Conservation (phyloP, 2,329 filamentous ascomycete species). For the Scolecobasidium constrictum region DNA sequence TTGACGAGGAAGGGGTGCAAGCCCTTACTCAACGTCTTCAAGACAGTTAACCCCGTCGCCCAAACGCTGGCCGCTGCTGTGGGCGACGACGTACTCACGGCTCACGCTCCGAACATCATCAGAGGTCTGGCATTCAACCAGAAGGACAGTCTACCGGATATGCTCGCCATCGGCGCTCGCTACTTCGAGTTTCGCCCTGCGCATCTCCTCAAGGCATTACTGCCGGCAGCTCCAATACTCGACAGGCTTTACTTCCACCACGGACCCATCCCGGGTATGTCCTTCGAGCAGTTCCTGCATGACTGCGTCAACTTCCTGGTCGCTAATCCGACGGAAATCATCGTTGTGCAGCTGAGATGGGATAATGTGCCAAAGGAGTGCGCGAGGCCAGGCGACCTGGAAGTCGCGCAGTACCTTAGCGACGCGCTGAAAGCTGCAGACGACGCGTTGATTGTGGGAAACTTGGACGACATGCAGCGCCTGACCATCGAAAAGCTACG, state of each 20-base stretch:
- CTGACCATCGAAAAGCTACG: conserved; percentile 18
- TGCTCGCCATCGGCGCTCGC: conserved; percentile 36
- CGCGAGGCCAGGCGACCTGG: conserved; percentile 21
- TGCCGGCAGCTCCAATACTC: conserved; percentile 23
- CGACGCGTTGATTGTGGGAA: conserved; percentile 15
- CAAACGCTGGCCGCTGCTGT: conserved; percentile 19
- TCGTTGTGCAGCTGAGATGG: conserved; percentile 40
- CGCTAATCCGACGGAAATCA: conserved; percentile 32
- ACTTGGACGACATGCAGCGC: conserved; percentile 19
- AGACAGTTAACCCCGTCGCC: conserved; percentile 17
- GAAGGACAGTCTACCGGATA: conserved; percentile 34
- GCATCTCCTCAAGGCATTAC: conserved; percentile 32
- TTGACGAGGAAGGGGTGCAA: conserved; percentile 26
- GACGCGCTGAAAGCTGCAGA: conserved; percentile 18
- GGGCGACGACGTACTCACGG: conserved; percentile 15
- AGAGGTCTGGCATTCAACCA: conserved; percentile 40
- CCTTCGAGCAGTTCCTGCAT: conserved; percentile 32
- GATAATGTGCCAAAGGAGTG: conserved; percentile 40
- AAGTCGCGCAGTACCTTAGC: conserved; percentile 18
- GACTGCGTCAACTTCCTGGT: conserved; percentile 32
- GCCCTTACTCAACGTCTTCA: conserved; percentile 20
- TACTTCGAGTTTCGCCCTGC: conserved; percentile 45
- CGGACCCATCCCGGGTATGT: conserved; percentile 39
- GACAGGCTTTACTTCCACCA: conserved; percentile 42
- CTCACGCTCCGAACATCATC: conserved; percentile 33